These are phyloP conservation scores for Jamesozyma gamospora DNA, from an alignment of 805 yeast genomes.

Conservation along the genomic window DNA sequence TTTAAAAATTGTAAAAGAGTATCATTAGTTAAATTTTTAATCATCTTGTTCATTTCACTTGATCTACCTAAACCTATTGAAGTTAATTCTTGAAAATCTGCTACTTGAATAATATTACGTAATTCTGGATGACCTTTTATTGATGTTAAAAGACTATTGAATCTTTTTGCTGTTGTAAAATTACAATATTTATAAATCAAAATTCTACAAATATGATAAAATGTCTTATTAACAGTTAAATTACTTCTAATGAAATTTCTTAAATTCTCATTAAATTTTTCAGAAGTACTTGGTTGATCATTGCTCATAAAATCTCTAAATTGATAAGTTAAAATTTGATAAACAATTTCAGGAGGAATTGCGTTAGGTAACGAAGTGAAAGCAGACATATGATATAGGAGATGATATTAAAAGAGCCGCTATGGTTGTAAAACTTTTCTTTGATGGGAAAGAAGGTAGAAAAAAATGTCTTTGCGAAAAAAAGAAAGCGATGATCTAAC, in stretches of 20 bases:
- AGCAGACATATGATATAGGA: background rate
- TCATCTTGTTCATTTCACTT: slow-evolving; percentile 80
- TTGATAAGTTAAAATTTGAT: slow-evolving; percentile 45
- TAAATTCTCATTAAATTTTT: slow-evolving; percentile 34
- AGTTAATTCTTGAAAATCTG: slow-evolving; percentile 84
- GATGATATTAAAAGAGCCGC: too few species aligned
- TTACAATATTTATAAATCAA: slow-evolving; percentile 57
- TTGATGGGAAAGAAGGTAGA: too few species aligned
- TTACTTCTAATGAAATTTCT: slow-evolving; percentile 43
- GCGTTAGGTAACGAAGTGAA: background rate
- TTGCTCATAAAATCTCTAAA: slow-evolving; percentile 41
- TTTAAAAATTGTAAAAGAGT: slow-evolving; percentile 58
- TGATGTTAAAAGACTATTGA: slow-evolving; percentile 57
- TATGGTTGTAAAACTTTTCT: too few species aligned
- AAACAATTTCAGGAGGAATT: slow-evolving; percentile 47
- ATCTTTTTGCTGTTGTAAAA: slow-evolving; percentile 72
- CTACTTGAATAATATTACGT: slow-evolving; percentile 52
- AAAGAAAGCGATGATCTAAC: too few species aligned
- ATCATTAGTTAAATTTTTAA: slow-evolving; percentile 74
- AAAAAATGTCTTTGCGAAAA: too few species aligned
- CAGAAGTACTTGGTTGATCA: slow-evolving; percentile 41
- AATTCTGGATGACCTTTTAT: slow-evolving; percentile 37
- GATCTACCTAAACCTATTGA: slow-evolving; percentile 86
- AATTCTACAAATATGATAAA: slow-evolving; percentile 47
- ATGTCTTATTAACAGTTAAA: slow-evolving; percentile 46